Percentiles rank a stretch among this genome's conserved stretches.
These are phyloP conservation scores for Cytospora piceicola DNA, from an alignment of 2,329 filamentous ascomycete species.

Conservation along the genomic window DNA sequence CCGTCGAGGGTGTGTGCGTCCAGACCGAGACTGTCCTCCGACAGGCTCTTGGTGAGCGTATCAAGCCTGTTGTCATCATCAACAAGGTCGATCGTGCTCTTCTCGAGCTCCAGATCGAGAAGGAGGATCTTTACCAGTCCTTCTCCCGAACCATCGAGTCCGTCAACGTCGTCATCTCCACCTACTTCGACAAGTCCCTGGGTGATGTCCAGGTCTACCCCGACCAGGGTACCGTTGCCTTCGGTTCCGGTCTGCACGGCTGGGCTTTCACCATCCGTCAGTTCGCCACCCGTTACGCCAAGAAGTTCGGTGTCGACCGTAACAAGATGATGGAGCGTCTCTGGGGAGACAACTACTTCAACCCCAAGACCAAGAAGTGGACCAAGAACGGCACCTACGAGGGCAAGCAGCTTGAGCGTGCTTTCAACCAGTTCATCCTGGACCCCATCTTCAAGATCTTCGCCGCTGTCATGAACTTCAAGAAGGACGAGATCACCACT, in stretches of 20 bases:
- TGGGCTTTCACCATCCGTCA: constrained; percentile 99
- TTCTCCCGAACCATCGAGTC: constrained; percentile 99
- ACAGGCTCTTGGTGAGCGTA: constrained; percentile 99
- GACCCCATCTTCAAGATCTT: constrained; percentile 99
- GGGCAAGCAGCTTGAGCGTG: constrained; percentile 91
- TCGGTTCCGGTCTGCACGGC: constrained; percentile 99
- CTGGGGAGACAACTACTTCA: constrained; percentile 99
- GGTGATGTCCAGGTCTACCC: constrained; percentile 99
- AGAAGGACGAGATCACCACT: constrained; percentile 84
- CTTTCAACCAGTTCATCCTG: constrained; percentile 99
- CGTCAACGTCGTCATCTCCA: constrained; percentile 99
- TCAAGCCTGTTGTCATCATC: constrained; percentile 99
- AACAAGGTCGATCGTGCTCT: constrained; percentile 99
- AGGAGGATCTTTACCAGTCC: constrained; percentile 99
- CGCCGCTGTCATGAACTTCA: constrained; percentile 94
- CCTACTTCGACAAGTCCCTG: constrained; percentile 94
- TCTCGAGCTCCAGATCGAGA: constrained; percentile 96
- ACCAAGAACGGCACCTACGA: constrained; percentile 83
- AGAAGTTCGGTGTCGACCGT: constrained; percentile 99
- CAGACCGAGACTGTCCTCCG: constrained; percentile 99
- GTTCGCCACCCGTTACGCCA: constrained; percentile 93
- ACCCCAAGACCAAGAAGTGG: constrained; percentile 99
- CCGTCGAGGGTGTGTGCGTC: constrained; percentile 99
- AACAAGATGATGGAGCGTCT: constrained; percentile 99
- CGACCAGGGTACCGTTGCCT: constrained; percentile 95